Base-by-base conservation (phyloP, 2,329 filamentous ascomycete genomes). In the Aspergillus sp. region DNA sequence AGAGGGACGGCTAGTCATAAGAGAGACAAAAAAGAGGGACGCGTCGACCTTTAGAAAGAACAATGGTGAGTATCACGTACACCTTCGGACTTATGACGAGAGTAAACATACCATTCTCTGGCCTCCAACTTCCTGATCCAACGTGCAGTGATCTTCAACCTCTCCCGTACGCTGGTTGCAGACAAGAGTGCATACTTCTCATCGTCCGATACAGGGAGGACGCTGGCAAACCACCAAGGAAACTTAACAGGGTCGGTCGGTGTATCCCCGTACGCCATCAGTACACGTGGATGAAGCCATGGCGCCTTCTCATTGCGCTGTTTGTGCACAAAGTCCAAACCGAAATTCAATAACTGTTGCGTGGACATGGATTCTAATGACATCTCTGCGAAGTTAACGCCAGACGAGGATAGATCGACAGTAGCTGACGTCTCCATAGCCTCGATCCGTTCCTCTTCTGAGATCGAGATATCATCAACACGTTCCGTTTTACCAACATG, bases 171-270 rank as follows among this genome's bases (percentile, higher is more conserved):
- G 52, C 86, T 91, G 3, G 76, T 83, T 5, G 85, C 86, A 9
- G 75, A 74, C 10, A 96, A 68, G 13, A 96, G 69, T 9, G 78
- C 74, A 53, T 95, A 94, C 61, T 91, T 94, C 56, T 93, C 85
- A 27, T 81, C 71, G 27, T 93, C 86, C 10, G 79, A 77, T 32
- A 93, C 82, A 0, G 89, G 89, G 9, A 95, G 67, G 13, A 93
- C 82, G 58, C 82, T 88, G 7, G 86, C 90, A 53, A 95, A 85
- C 90, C 90, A 96, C 77, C 90, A 95, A 0, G 90, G 87, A 53
- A 95, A 93, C 1, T 81, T 64, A 3, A 83, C 83, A 1, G 88
- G 83, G 57, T 95, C 88, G 11, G 79, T 73, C 0, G 89, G 90
- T 13, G 84, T 85, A 45, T 86, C 80, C 9, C 90, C 90, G 52